Evolutionary conservation across 352 stramenopile species (phyloP).

Genomic region (Phytophthora crassamura): DNA sequence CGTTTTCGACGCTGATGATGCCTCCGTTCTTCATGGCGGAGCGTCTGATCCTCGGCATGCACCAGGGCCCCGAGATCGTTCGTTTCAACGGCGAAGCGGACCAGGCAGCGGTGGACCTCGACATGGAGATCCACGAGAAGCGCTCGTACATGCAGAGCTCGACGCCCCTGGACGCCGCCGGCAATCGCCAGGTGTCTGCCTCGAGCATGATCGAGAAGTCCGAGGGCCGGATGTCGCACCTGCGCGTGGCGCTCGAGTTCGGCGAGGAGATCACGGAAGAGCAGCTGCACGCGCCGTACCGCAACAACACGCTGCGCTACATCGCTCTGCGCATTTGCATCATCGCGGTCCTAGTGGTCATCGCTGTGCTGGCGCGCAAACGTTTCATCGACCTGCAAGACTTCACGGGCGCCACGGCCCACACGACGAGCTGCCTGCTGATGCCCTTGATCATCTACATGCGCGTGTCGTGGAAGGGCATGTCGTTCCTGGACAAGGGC

Average conservation of each 20-base stretch:
- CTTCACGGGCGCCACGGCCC: constrained; percentile 52
- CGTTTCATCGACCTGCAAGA: constrained; percentile 61
- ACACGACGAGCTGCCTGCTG: no score
- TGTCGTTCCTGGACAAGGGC: constrained; percentile 56
- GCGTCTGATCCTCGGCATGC: constrained; percentile 68
- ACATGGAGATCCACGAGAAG: constrained; percentile 44
- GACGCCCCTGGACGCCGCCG: constrained; percentile 12
- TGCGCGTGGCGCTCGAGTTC: no score
- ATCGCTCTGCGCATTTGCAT: constrained; percentile 34
- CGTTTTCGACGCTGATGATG: no score
- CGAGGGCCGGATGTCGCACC: constrained; percentile 25
- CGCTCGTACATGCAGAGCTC: constrained; percentile 25
- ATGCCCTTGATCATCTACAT: constrained; percentile 63
- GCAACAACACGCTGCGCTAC: constrained; percentile 23
- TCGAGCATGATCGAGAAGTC: constrained; percentile 25
- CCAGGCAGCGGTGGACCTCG: constrained; percentile 26
- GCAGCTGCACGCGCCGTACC: constrained; percentile 24
- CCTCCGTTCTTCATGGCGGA: constrained; percentile 57
- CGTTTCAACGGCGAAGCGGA: constrained; percentile 30
- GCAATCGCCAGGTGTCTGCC: no score
- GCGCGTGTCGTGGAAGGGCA: constrained; percentile 47
- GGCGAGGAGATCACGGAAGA: constrained; percentile 40
- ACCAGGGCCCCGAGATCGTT: constrained; percentile 43
- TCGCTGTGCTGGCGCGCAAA: constrained; percentile 45
- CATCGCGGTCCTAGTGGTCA: constrained; percentile 45